Evolutionary conservation across 2,329 filamentous ascomycete species (phyloP), one percentile per base, ranked within the genome.

Genomic region (Pseudocercospora fijiensis): DNA sequence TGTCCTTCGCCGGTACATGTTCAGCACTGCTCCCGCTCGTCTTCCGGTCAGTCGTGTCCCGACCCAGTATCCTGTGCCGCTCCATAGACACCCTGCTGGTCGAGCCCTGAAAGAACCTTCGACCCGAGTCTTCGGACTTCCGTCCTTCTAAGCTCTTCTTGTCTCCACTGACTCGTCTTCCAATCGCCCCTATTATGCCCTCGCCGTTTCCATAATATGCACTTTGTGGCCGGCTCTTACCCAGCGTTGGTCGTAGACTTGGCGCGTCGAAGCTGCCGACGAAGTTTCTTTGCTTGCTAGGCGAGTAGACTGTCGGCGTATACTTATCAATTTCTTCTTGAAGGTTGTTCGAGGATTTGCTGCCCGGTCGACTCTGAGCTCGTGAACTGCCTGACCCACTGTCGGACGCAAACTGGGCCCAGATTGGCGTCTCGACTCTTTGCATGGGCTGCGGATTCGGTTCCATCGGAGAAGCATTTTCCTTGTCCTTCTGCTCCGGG

Each of bases 391-490:
- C 43, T 13, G 60, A 59, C 33, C 62, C 55, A 41, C 65, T 57
- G 52, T 76, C 73, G 47, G 79, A 78, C 62, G 83, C 78, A 74
- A 94, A 95, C 72, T 95, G 89, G 13, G 90, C 86, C 82, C 91
- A 96, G 61, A 94, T 92, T 24, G 93, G 92, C 1, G 90, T 87
- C 2, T 56, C 52, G 28, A 56, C 52, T 22, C 27, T 56, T 18
- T 85, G 82, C 9, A 78, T 71, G 22, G 78, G 72, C 57, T 80
- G 78, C 45, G 79, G 78, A 16, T 76, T 74, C 7, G 77, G 72
- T 11, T 79, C 74, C 0, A 82, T 80, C 3, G 90, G 91, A 30
- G 85, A 88, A 60, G 83, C 84, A 75, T 96, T 96, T 77, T 96
- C 92, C 78, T 96, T 96, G 76, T 94, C 88, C 71, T 85, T 88